Evolutionary conservation across 164 flowering plant species (phyloP), one percentile per base, ranked within the genome.

Genomic region (Aristolochia californica): DNA sequence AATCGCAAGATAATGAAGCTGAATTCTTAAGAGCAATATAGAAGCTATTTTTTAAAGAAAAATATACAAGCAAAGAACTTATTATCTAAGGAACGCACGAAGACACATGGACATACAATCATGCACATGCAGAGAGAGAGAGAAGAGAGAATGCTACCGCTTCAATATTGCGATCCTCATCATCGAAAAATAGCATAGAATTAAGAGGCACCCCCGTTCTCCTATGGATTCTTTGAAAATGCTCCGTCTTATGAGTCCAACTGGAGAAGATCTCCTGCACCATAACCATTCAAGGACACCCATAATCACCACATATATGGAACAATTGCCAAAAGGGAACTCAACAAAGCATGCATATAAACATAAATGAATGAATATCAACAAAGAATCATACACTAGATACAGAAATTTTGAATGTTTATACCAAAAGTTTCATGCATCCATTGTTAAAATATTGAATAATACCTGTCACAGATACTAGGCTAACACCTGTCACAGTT

Each of bases 161-260:
- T 64, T 86, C 70, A 34, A 84, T 85, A 69, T 89, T 93, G 63
- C 97, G 78, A 61, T 85, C 77, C 70, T 93, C 97, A 55, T 93
- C 97, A 59, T 93, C 99, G 61, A 89, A 93, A 61, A 93, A 93
- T 53, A 93, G 88, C 97, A 93, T 93, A 16, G 91, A 83, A 28
- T 72, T 78, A 59, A 61, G 87, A 26, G 96, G 96, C 28, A 93
- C 73, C 57, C 85, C 81, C 30, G 96, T 93, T 75, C 73, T 83
- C 51, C 71, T 59, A 62, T 89, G 84, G 60, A 93, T 81, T 68
- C 68, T 79, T 70, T 87, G 81, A 62, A 93, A 89, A 75, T 93
- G 99, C 47, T 93, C 97, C 0, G 96, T 89, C 72, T 93, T 93
- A 77, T 87, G 90, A 0, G 84, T 81, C 94, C 91, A 83, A 61